phyloP scores from a whole-genome alignment of 768 basidiomycete species.

The Auriscalpium vulgare region DNA sequence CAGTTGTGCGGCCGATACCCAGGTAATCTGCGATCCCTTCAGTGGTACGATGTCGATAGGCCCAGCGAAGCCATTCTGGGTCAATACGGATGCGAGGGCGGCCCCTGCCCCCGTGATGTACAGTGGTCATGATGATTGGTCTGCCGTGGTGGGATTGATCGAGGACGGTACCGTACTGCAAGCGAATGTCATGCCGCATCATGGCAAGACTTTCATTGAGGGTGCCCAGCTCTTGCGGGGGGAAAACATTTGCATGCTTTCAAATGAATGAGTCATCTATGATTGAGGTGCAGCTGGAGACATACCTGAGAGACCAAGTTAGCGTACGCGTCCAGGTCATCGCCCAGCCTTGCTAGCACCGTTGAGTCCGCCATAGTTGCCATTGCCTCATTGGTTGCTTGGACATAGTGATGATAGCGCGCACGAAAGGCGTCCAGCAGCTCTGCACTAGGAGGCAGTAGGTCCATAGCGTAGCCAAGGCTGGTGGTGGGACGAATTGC shows the following conservation, averaged over 20 bases:
- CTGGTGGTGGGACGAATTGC: too few relatives aligned
- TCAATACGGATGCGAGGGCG: conserved; percentile 14
- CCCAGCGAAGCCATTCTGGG: conserved; percentile 14
- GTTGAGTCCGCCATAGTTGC: conserved; percentile 5
- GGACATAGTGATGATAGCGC: conserved; percentile 8
- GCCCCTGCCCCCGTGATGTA: background rate
- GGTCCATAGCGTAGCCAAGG: too few relatives aligned
- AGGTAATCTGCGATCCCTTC: conserved; percentile 14
- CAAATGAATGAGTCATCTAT: background rate
- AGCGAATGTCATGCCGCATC: conserved; percentile 2
- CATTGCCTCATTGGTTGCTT: background rate
- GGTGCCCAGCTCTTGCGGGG: background rate
- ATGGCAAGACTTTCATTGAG: background rate
- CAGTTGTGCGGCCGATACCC: conserved; percentile 6
- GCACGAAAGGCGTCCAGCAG: conserved; percentile 6
- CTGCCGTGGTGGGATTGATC: conserved; percentile 2
- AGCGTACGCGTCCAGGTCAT: conserved; percentile 11
- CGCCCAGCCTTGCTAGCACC: conserved; percentile 13
- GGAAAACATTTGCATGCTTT: background rate
- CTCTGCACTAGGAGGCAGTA: background rate
- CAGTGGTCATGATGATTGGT: background rate
- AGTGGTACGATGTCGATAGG: conserved; percentile 10
- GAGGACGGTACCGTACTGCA: background rate
- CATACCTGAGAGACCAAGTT: conserved; percentile 9
- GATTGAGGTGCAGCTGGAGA: background rate